Percentiles rank a stretch among this genome's conserved stretches.
phyloP scores from a whole-genome alignment of 352 stramenopile genomes.

The Globisporangium splendens region DNA sequence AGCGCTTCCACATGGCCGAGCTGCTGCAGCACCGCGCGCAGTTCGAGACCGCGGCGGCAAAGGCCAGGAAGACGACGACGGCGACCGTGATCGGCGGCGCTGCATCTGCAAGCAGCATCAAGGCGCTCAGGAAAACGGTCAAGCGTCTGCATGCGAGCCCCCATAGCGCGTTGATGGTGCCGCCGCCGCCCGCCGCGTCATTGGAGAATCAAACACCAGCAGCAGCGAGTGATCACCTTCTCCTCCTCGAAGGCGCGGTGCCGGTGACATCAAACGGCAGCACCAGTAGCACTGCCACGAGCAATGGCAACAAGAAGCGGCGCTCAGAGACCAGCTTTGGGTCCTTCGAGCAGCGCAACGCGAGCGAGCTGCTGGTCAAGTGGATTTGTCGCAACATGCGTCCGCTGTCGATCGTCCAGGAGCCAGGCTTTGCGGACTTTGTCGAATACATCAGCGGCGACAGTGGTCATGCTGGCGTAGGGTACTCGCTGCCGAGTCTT shows the following conservation, averaged over 20 bases:
- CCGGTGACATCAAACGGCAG: not conserved
- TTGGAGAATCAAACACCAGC: not conserved
- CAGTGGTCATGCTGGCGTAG: not conserved
- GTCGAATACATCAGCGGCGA: slow-evolving; percentile 17
- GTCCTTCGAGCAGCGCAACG: slow-evolving; percentile 23
- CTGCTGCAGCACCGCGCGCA: slow-evolving; percentile 28
- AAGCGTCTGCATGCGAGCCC: slow-evolving; percentile 7
- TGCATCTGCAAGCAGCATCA: slow-evolving; percentile 1
- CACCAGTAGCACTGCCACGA: not conserved
- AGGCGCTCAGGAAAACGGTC: slow-evolving; percentile 4
- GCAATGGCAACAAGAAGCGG: slow-evolving; percentile 6
- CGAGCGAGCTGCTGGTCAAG: slow-evolving; percentile 29
- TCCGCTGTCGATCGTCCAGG: slow-evolving; percentile 27
- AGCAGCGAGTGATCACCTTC: not conserved
- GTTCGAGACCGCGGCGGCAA: slow-evolving; percentile 8
- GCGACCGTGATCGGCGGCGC: too few species aligned
- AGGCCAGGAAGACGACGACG: not conserved
- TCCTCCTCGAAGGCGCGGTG: not conserved
- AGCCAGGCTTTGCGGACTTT: slow-evolving; percentile 29
- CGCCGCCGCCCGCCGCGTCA: slow-evolving; percentile 1
- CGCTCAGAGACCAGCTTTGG: slow-evolving; percentile 9
- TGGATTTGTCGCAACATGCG: slow-evolving; percentile 38
- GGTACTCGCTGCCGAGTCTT: slow-evolving; percentile 20
- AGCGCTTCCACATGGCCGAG: slow-evolving; percentile 49
- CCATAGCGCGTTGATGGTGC: too few species aligned